Evolutionary conservation across 371 early-diverging fungal species (phyloP), one percentile per base, ranked within the genome.

Genomic region (Mortierella sp.): DNA sequence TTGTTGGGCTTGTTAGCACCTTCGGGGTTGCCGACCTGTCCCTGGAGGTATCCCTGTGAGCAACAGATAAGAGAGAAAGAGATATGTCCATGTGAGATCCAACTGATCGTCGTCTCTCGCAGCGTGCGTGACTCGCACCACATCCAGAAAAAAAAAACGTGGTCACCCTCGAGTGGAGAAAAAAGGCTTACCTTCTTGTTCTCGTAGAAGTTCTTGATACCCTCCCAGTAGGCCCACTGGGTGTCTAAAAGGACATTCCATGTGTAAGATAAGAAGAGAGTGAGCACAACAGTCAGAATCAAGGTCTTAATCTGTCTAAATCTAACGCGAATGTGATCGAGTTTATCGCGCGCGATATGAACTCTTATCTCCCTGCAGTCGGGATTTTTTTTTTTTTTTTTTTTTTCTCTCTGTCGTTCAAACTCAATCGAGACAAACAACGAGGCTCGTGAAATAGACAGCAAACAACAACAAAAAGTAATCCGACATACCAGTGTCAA

Each of bases 21-120:
- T 60, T 95, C 96, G 68, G 95, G 96, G 86, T 96, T 96, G 67
- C 96, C 96, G 68, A 96, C 94, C 87, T 96, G 96, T 43, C 86
- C 75, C 86, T 94, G 91, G 64, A 96, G 89, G 77, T 95, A 93
- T 57, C 64, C 77, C 75, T 91, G 86, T 55, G 37, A 15, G 23
- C 21, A 5, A 50, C 50, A 6, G 30, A 12, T 2, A 29, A n/a
- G 23, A 56, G 26, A 28, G 28, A 50, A 12, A 29, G 56, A 15
- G 37, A 46, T 4, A 47, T 37, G 15, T 37, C 14, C 25, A 26
- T 44, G 52, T 23, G 37, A 18, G 57, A 19, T 26, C 18, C 12
- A 9, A 16, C 14, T 23, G 29, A 56, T 28, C 21, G 50, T 21
- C 16, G 50, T 50, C 50, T 6, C n/a, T 50, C 14, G 50, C 50